Base-by-base conservation (phyloP, 192 early-diverging fungal genomes). In the Mortierella antarctica region DNA sequence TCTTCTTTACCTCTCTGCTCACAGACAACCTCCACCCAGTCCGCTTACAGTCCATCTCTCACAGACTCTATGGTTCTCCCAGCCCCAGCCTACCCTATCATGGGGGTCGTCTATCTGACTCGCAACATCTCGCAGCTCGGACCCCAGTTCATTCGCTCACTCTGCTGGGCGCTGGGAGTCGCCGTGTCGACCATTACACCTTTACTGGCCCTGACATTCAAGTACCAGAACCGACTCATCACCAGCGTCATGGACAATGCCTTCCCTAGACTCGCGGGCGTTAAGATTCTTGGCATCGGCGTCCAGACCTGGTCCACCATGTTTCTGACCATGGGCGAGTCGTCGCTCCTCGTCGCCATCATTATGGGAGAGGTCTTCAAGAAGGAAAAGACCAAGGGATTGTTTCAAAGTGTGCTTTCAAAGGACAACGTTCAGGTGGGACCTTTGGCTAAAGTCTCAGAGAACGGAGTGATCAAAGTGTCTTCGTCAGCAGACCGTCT, bases 311-410 rank as follows among this genome's bases (percentile, higher is more conserved):
- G 77, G 77, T 80, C 77, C 8, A 80, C 77, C 46, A 80, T 80
- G 77, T 80, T 80, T 46, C 40, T 80, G 41, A 80, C 77, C 48
- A 80, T 80, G 77, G 77, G 77, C 41, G 77, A 80, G 53, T 72
- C 77, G 6, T 80, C 77, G 8, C 55, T 80, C 5, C 48, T 80
- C 2, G 70, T 80, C 14, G 63, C 70, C 1, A 71, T 80, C 44
- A 72, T 80, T 46, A 80, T 80, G 77, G 77, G 77, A 21, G 77
- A 80, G 55, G 70, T 80, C 48, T 80, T 80, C 70, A 80, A 80
- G 60, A 72, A 80, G 60, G 70, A 80, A 52, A 71, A 72, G 58
- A 72, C 63, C 52, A 80, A 58, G 49, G 70, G 70, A 40, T 54
- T 80, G 5, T 80, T 80, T 65, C 77, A 80, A 55, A 80, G 65